Evolutionary conservation across 2,329 filamentous ascomycete species (phyloP).

Genomic region (Apiospora aurea): DNA sequence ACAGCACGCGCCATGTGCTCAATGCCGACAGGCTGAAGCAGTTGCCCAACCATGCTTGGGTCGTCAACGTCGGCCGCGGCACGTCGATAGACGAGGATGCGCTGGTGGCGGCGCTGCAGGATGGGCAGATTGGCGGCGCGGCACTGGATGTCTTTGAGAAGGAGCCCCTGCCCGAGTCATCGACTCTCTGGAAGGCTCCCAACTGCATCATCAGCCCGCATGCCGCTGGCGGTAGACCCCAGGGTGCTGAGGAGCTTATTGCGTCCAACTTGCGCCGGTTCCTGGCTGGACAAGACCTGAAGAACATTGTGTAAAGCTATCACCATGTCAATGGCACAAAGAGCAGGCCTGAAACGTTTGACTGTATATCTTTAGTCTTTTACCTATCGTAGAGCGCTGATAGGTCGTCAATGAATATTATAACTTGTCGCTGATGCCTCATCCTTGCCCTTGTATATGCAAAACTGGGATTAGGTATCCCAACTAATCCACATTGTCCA

Average conservation of each 20-base stretch:
- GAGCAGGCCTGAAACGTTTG: background rate
- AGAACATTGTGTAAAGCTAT: slow-evolving; percentile 51
- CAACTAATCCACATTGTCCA: slow-evolving; percentile 30
- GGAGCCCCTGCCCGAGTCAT: slow-evolving; percentile 45
- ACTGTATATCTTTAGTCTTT: background rate
- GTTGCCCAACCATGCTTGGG: slow-evolving; percentile 64
- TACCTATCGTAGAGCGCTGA: background rate
- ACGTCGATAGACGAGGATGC: slow-evolving; percentile 58
- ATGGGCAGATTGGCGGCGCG: slow-evolving; percentile 53
- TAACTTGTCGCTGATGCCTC: background rate
- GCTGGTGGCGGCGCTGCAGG: slow-evolving; percentile 52
- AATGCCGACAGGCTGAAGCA: slow-evolving; percentile 59
- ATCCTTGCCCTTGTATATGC: too few species aligned
- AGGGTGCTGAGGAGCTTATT: slow-evolving; percentile 65
- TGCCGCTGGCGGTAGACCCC: slow-evolving; percentile 66
- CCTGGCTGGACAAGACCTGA: slow-evolving; percentile 64
- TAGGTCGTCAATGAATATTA: background rate
- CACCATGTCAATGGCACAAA: background rate
- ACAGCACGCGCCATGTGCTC: slow-evolving; percentile 62
- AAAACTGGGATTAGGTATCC: background rate
- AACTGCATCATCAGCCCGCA: slow-evolving; percentile 64
- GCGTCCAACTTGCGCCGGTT: slow-evolving; percentile 67
- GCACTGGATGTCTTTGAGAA: slow-evolving; percentile 56
- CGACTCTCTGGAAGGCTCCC: slow-evolving; percentile 57
- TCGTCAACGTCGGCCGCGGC: slow-evolving; percentile 60